phyloP scores from a whole-genome alignment of 305 asterid genomes.

The Fraxinus latifolia region DNA sequence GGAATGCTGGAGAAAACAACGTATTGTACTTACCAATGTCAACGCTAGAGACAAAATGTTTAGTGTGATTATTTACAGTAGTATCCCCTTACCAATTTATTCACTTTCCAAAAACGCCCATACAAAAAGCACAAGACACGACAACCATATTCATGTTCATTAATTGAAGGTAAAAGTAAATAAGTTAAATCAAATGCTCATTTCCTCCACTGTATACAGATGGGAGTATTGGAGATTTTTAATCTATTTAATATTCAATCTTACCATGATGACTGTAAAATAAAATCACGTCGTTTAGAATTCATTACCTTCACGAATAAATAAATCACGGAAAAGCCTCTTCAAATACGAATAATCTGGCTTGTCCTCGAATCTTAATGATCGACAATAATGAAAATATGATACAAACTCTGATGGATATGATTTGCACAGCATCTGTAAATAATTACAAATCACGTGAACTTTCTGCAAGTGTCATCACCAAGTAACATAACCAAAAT shows the following conservation, averaged over 20 bases:
- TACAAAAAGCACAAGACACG: background rate
- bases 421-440: conserved; percentile 63
- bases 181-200: background rate
- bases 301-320: conserved; percentile 61
- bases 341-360: conserved; percentile 71
- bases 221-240: background rate
- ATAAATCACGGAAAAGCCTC: conserved; percentile 66
- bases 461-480: conserved; percentile 14
- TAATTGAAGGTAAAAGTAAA: background rate
- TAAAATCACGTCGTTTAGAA: background rate
- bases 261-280: background rate
- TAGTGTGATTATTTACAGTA: background rate
- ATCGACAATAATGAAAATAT: conserved; percentile 66
- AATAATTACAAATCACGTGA: conserved; percentile 13
- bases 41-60: background rate
- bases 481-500: conserved; percentile 7
- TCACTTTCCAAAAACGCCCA: background rate
- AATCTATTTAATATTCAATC: background rate
- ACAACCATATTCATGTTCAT: background rate
- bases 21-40: background rate
- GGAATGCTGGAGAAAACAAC: background rate
- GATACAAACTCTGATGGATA: conserved; percentile 70
- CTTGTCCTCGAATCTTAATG: conserved; percentile 69
- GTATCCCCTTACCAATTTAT: background rate
- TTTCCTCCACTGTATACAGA: background rate